Percentiles rank a stretch among this genome's conserved stretches.
These are phyloP conservation scores for Davidsoniella eucalypti DNA, from an alignment of 2,329 filamentous ascomycete species.

Conservation along the genomic window DNA sequence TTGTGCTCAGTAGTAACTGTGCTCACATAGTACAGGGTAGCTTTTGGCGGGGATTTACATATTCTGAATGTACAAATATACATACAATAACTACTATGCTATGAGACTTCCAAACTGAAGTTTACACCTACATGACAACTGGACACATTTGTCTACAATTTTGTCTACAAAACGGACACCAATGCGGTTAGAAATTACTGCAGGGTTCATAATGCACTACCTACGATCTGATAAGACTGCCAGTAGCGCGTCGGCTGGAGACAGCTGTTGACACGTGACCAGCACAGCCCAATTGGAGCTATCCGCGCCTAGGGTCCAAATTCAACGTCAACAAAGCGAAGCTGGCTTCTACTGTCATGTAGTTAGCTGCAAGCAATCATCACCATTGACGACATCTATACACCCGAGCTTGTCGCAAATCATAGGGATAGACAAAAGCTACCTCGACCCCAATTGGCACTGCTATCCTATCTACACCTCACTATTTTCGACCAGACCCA, in stretches of 20 bases:
- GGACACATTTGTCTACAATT: neutral
- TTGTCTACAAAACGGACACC: neutral
- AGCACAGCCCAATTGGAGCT: too few relatives aligned
- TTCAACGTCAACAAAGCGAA: slow-evolving; percentile 2
- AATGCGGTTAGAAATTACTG: neutral
- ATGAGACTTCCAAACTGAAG: neutral
- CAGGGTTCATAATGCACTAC: neutral
- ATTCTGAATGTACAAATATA: neutral
- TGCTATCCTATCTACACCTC: neutral
- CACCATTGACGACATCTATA: too few relatives aligned
- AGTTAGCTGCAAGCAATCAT: too few relatives aligned
- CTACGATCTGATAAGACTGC: slow-evolving; percentile 2
- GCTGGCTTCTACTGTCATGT: slow-evolving; percentile 4
- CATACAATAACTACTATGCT: neutral
- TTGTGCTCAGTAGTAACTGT: neutral
- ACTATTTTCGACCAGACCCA: neutral
- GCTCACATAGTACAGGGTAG: neutral
- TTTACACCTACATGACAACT: neutral
- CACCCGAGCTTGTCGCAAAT: too few relatives aligned
- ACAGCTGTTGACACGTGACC: slow-evolving; percentile 3
- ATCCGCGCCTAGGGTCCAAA: neutral
- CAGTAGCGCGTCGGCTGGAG: neutral
- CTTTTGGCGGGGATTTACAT: neutral
- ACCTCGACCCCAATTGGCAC: neutral
- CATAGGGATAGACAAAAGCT: too few relatives aligned